A percentile compares a stretch with the other conserved stretches of the same genome.
Evolutionary conservation across 2,329 filamentous ascomycete genomes (phyloP).

Genomic region (Mycosphaerella sp.): DNA sequence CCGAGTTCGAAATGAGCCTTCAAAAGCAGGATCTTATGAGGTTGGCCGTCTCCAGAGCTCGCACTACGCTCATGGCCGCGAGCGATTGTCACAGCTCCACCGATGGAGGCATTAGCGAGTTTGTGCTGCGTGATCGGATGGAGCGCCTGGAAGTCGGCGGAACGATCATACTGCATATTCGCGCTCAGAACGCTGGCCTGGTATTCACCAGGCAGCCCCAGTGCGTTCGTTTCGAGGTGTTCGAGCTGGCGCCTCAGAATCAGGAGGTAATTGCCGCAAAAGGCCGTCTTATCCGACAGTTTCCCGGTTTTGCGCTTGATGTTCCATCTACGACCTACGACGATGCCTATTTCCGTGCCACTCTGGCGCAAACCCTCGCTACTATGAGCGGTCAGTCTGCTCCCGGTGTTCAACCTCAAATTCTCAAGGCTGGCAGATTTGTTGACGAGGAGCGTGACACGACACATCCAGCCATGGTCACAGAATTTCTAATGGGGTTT

Average conservation of each 20-base stretch:
- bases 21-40: not conserved
- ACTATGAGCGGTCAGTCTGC: constrained; percentile 17
- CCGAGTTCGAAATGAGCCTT: not conserved
- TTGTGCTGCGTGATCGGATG: not conserved
- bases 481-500: constrained; percentile 46
- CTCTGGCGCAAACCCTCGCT: constrained; percentile 16
- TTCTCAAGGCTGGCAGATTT: constrained; percentile 45
- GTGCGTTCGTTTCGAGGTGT: constrained; percentile 50
- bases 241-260: constrained; percentile 52
- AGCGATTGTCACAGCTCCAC: constrained; percentile 1
- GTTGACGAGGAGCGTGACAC: constrained; percentile 55
- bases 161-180: constrained; percentile 8
- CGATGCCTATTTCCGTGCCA: constrained; percentile 28
- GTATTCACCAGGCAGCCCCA: constrained; percentile 18
- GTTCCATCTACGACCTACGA: constrained; percentile 9
- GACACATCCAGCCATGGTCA: constrained; percentile 51
- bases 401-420: constrained; percentile 17
- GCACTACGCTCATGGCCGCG: not conserved
- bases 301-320: constrained; percentile 51
- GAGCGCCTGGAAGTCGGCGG: not conserved
- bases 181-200: constrained; percentile 24
- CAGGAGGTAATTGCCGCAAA: constrained; percentile 48
- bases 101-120: constrained; percentile 2
- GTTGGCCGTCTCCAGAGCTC: not conserved
- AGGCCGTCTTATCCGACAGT: constrained; percentile 52